phyloP scores from a whole-genome alignment of 2,329 filamentous ascomycete genomes.

The Monosporascus sp. region DNA sequence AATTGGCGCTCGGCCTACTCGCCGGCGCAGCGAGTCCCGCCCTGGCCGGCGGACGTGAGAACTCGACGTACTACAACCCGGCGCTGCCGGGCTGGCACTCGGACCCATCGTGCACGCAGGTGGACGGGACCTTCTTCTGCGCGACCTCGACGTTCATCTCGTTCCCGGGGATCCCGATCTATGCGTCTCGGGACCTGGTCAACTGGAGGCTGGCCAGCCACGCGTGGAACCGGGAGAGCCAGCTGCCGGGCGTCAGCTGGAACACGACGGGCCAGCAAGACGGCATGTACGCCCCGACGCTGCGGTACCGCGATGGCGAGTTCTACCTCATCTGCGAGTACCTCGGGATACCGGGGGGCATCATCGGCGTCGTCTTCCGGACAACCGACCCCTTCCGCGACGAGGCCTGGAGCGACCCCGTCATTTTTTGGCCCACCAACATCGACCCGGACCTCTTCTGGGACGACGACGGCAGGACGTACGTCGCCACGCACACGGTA shows the following conservation, averaged over 20 bases:
- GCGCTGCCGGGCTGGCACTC: constrained; percentile 46
- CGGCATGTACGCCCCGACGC: constrained; percentile 29
- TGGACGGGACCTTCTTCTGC: constrained; percentile 44
- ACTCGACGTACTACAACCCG: constrained; percentile 33
- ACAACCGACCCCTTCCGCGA: constrained; percentile 34
- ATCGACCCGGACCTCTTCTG: constrained; percentile 40
- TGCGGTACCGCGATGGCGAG: constrained; percentile 23
- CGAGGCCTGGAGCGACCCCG: constrained; percentile 35
- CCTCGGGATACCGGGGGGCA: constrained; percentile 9
- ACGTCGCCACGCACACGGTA: constrained; percentile 29
- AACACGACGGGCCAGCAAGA: constrained; percentile 24
- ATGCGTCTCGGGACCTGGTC: constrained; percentile 45
- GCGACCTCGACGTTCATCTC: constrained; percentile 46
- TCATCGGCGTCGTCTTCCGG: constrained; percentile 29
- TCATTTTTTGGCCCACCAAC: constrained; percentile 24
- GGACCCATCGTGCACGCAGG: constrained; percentile 36
- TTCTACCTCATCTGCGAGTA: constrained; percentile 30
- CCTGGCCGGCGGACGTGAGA: background rate
- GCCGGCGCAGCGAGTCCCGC: background rate
- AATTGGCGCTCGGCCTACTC: constrained; percentile 2
- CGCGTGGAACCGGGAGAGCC: constrained; percentile 34
- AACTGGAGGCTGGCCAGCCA: constrained; percentile 42
- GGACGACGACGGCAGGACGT: constrained; percentile 31
- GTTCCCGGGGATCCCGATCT: constrained; percentile 48
- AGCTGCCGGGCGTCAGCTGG: constrained; percentile 32